Evolutionary conservation across 192 early-diverging fungal genomes (phyloP).

Genomic region (Coemansia sp.): DNA sequence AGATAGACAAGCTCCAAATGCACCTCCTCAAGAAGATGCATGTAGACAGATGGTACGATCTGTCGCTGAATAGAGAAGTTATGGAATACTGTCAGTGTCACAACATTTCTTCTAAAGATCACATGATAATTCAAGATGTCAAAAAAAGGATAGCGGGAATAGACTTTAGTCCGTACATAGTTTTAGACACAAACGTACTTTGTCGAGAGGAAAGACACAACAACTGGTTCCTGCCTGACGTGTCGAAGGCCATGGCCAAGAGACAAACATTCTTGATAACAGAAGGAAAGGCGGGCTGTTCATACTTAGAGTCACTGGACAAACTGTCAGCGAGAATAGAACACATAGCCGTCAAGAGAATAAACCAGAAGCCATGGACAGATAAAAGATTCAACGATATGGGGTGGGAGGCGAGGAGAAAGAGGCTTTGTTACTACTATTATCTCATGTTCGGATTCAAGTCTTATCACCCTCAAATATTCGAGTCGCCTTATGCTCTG

Average conservation of each 20-base stretch:
- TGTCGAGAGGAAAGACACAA: neutral
- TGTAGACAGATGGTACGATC: neutral
- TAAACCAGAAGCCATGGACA: neutral
- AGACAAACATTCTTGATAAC: neutral
- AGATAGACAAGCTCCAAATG: neutral
- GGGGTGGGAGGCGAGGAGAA: constrained; percentile 9
- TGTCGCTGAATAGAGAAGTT: neutral
- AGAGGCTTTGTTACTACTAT: constrained; percentile 6
- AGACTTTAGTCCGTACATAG: constrained; percentile 1
- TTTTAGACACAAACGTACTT: neutral
- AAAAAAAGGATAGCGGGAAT: constrained; percentile 4
- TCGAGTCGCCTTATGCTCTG: neutral
- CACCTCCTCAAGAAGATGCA: constrained; percentile 1
- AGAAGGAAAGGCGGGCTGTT: neutral
- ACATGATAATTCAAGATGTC: constrained; percentile 2
- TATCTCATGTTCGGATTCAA: constrained; percentile 5
- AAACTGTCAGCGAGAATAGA: neutral
- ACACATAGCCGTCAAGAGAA: neutral
- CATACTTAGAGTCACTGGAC: neutral
- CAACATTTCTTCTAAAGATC: neutral
- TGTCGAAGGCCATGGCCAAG: neutral
- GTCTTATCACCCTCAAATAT: constrained; percentile 13
- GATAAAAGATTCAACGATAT: neutral
- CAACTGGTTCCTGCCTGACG: constrained; percentile 9
- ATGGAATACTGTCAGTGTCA: neutral